Evolutionary conservation across 257 asterid genomes (phyloP), one percentile per base, ranked within the genome.

Genomic region (Ajuga chamaepitys): DNA sequence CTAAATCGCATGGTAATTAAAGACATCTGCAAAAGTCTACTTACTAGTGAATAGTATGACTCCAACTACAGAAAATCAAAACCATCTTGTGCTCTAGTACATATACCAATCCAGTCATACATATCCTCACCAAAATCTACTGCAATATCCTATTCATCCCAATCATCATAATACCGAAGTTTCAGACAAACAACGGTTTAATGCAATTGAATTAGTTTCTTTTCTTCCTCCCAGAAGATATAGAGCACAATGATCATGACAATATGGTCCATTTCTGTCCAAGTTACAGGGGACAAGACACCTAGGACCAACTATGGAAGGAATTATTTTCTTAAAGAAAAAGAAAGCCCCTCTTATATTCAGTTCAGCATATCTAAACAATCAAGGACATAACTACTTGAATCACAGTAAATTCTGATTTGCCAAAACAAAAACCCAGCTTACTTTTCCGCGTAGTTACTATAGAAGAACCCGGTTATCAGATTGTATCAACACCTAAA

Each of bases 401-500:
- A 57, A 67, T 47, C 64, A 9, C 64, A 32, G 26, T 70, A 65
- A 58, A 28, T 26, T 24, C 35, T 55, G 25, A 21, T 7, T 7
- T 37, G 28, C 57, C 46, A 18, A 57, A 38, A 21, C 40, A 3
- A 26, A 42, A n/a, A 7, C 4, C 24, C 55, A 34, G 18, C 62
- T 41, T 28, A 21, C 51, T 38, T 62, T 62, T 54, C 16, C 44
- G 20, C 17, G 20, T 0, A 50, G 72, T 25, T 61, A 30, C n/a
- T 40, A 22, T 10, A 32, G 21, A 62, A 68, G 42, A 61, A 58
- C 60, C 45, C 21, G 58, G 11, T 54, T 24, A 68, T 54, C 71
- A 71, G 30, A 45, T 40, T 37, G 21, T 62, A 72, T 35, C 28
- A 35, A 52, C 62, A 34, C 52, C 70, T 1, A 64, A 67, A 64